Conservation (phyloP, 1,139 yeast species). For the Taphrina pruni region DNA sequence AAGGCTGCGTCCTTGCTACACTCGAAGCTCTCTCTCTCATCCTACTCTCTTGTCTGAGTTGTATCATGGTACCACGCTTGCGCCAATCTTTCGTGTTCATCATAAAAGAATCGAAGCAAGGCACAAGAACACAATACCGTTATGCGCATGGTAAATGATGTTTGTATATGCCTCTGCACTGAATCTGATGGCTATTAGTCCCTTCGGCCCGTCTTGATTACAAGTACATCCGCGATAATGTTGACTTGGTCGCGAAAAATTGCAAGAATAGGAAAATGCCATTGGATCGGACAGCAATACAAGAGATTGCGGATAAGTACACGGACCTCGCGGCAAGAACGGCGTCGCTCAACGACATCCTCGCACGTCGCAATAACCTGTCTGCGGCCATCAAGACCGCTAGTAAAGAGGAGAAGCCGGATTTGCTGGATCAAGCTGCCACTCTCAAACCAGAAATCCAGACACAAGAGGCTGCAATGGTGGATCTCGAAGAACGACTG, state of each 20-base stretch:
- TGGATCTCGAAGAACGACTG: constrained; percentile 40
- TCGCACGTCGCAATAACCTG: constrained; percentile 43
- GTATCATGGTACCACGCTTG: no score
- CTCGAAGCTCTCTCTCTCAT: not conserved
- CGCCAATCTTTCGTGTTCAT: no score
- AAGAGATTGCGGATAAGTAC: constrained; percentile 42
- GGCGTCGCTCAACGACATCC: constrained; percentile 40
- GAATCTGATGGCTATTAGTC: not conserved
- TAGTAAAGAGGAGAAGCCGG: constrained; percentile 17
- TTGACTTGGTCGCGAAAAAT: constrained; percentile 29
- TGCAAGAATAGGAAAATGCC: constrained; percentile 45
- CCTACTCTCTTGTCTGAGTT: no score
- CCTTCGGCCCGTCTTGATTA: constrained; percentile 41
- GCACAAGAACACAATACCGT: not conserved
- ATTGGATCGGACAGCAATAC: constrained; percentile 41
- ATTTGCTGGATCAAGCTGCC: constrained; percentile 41
- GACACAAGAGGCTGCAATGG: constrained; percentile 40
- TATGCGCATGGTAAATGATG: not conserved
- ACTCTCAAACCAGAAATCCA: constrained; percentile 44
- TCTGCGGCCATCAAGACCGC: constrained; percentile 35
- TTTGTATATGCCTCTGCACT: not conserved
- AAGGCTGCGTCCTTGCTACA: not conserved
- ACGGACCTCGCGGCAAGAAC: constrained; percentile 33
- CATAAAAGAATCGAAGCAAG: not conserved
- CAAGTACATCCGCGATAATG: constrained; percentile 41